Evolutionary conservation across 2,329 filamentous ascomycete species (phyloP).

Genomic region (Exophiala phaeomuriformis): DNA sequence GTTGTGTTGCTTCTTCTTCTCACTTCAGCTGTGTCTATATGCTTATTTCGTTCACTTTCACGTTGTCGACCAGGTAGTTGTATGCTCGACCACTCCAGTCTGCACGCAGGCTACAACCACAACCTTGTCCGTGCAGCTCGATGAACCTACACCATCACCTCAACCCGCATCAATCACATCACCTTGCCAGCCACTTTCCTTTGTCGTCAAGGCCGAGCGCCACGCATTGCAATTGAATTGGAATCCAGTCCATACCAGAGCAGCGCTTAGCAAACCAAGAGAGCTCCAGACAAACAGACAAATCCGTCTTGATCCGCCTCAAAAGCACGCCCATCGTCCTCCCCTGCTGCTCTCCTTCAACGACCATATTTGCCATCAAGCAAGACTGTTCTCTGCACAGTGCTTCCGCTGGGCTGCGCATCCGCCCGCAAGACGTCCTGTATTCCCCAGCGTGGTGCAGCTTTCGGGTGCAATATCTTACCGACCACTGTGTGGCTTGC

Average conservation of each 20-base stretch:
- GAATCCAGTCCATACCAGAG: neutral
- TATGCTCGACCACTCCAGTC: too few species aligned
- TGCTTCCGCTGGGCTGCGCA: too few species aligned
- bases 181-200: neutral
- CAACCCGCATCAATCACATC: neutral
- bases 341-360: neutral
- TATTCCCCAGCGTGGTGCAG: neutral
- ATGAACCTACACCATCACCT: neutral
- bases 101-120: too few species aligned
- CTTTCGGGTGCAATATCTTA: neutral
- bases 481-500: conserved; percentile 4
- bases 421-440: too few species aligned
- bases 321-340: neutral
- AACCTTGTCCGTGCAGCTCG: too few species aligned
- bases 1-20: too few species aligned
- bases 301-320: neutral
- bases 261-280: neutral
- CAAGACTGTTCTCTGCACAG: neutral
- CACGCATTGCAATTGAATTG: neutral
- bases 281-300: neutral
- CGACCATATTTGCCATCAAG: neutral
- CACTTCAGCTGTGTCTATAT: too few species aligned
- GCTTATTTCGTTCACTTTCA: too few species aligned
- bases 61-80: too few species aligned
- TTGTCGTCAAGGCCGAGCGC: neutral